phyloP scores from a whole-genome alignment of 371 early-diverging fungal species.

The Mucor indicus region DNA sequence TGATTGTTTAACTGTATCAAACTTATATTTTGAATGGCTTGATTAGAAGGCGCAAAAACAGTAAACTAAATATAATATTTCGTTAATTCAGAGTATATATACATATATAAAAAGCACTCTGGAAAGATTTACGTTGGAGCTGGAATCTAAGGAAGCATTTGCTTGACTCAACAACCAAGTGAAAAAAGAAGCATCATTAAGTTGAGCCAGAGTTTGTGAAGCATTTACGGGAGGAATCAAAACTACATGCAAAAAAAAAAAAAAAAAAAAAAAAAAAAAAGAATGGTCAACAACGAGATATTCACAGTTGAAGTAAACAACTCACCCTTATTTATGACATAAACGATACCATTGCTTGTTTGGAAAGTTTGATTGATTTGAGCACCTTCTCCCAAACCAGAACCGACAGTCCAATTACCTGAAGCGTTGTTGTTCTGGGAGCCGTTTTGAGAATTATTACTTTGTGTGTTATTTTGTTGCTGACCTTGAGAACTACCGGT shows the following conservation, averaged over 20 bases:
- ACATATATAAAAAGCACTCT: no score
- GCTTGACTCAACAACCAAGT: conserved; percentile 1
- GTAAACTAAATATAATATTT: conserved; percentile 18
- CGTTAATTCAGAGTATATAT: no score
- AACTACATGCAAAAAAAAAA: conserved; percentile 23
- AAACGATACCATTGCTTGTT: conserved; percentile 35
- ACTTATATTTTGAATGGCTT: conserved; percentile 16
- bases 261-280: no score
- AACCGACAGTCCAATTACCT: conserved; percentile 9
- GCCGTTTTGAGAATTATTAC: no score
- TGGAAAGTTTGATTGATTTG: conserved; percentile 21
- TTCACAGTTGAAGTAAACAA: background rate
- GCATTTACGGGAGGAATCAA: conserved; percentile 26
- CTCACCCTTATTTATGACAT: conserved; percentile 36
- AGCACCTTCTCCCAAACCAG: conserved; percentile 20
- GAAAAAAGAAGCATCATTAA: conserved; percentile 11
- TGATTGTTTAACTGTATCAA: conserved; percentile 1
- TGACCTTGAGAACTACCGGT: conserved; percentile 1
- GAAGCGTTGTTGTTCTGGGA: no score
- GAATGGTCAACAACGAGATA: no score
- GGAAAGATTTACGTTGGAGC: background rate
- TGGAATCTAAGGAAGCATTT: background rate
- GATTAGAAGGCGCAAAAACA: conserved; percentile 29
- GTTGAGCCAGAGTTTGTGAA: conserved; percentile 11
- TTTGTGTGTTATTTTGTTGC: background rate